Evolutionary conservation across 192 early-diverging fungal species (phyloP), one percentile per base, ranked within the genome.

Genomic region (Dimargaris xerosporica): DNA sequence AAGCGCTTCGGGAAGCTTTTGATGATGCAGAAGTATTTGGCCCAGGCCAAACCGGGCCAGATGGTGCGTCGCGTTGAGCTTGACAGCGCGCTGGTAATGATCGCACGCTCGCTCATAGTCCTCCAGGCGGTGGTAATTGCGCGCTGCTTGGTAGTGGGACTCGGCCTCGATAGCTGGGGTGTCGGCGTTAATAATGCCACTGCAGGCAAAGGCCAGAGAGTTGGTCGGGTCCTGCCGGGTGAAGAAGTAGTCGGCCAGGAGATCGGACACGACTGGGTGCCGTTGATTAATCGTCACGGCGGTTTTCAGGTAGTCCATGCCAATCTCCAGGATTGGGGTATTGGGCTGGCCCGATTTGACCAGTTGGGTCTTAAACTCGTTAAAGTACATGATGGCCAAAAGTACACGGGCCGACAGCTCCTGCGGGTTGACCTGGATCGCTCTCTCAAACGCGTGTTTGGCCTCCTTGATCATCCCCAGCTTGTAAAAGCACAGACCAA

Each of bases 401-500:
- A 91, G 71, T 16, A 85, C 75, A 16, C 82, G 75, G 9, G 89
- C 90, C 25, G 86, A 79, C 0, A 78, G 71, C 34, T 90, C 88
- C 9, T 72, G 62, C 19, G 81, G 75, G 65, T 91, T 79, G 65
- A 89, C 56, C 62, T 82, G 78, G 39, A 87, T 58, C 12, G 83
- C 85, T 12, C 88, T 74, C 50, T 78, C 65, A 67, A 94, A 87
- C 1, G 91, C 86, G 4, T 58, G 52, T n/a, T 80, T 73, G 13
- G 94, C 90, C 47, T 87, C 73, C 16, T 70, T 74, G 23, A 64
- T 26, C 75, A 88, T 85, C 2, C 79, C 78, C 6, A 94, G 75
- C 48, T 81, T 81, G 62, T 84, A 75, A 70, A 82, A 89, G 68
- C 94, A 97, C 59, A 93, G 75, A 16, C 90, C 91, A 65, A 97